Base-by-base conservation (phyloP, 2,329 filamentous ascomycete genomes). In the Pestalotiopsis sp. region DNA sequence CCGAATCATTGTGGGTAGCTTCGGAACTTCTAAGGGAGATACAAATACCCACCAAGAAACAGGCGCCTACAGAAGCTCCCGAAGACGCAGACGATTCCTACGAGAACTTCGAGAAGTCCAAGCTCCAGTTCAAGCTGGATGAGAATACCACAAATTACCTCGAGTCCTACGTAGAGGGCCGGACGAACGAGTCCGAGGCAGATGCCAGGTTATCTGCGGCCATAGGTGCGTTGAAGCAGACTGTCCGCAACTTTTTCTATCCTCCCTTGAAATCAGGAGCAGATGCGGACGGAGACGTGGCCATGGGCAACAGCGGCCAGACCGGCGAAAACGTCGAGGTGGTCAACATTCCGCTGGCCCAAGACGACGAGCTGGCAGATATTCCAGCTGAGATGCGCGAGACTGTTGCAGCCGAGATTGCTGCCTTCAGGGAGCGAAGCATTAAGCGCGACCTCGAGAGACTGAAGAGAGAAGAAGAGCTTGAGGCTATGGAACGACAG, bases 381-480 rank as follows among this genome's bases (percentile, higher is more conserved):
- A 98, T 99, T 62, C 96, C 96, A 0, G 92, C 93, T 0, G 96
- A 98, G 78, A 97, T 97, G 94, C 91, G 96, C 27, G 96, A 97
- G 78, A 95, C 94, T 0, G 96, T 99, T 17, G 93, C 96, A 0
- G 92, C 92, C 68, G 97, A 99, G 79, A 99, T 99, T 75, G 91
- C 94, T 0, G 93, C 95, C 0, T 99, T 99, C 84, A 88, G 96
- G 72, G 96, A 99, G 73, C 88, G 95, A 23, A 98, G 95, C 74
- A 97, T 91, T 69, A 90, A 92, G 70, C 88, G 95, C 52, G 96
- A 99, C 77, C 83, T 97, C 76, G 96, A 99, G 80, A 92, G 96
- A 3, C 82, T 97, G 45, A 91, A 91, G 76, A 87, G 92, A 59
- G 96, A 99, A 80, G 96, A 99, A 78, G 95, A 98, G 78, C 90